A percentile compares a stretch with the other conserved stretches of the same genome.
phyloP scores from a whole-genome alignment of 257 asterid species.

The Catharanthus roseus region DNA sequence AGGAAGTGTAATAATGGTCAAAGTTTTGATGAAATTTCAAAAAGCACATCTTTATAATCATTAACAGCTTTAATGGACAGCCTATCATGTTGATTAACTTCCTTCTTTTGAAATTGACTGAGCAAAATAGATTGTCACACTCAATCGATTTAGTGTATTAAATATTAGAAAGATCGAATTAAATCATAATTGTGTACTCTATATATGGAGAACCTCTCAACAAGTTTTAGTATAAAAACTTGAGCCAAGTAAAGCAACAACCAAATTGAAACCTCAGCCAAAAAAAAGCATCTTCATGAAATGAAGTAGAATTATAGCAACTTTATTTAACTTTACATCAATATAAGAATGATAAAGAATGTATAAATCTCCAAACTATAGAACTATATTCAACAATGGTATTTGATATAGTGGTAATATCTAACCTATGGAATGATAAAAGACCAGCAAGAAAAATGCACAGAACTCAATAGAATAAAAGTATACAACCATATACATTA shows the following conservation, averaged over 20 bases:
- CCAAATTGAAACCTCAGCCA: background rate
- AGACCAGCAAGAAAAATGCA: background rate
- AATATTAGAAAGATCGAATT: too few species aligned
- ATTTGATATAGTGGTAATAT: slow-evolving; percentile 8
- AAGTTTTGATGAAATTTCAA: background rate
- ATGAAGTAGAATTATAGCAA: background rate
- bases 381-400: slow-evolving; percentile 1
- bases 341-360: slow-evolving; percentile 14
- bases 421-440: background rate
- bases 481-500: background rate
- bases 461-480: background rate
- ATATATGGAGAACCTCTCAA: too few species aligned
- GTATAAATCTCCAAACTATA: background rate
- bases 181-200: too few species aligned
- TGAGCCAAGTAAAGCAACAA: background rate
- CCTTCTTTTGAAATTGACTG: slow-evolving; percentile 2
- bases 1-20: background rate
- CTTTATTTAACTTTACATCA: slow-evolving; percentile 8
- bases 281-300: slow-evolving; percentile 1
- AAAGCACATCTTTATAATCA: background rate
- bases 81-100: background rate
- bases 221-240: too few species aligned
- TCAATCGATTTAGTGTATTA: too few species aligned
- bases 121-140: too few species aligned
- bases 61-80: background rate